A percentile compares a stretch with the other conserved stretches of the same genome.
phyloP scores from a whole-genome alignment of 805 yeast genomes.

The Jamesozyma jinghongensis region DNA sequence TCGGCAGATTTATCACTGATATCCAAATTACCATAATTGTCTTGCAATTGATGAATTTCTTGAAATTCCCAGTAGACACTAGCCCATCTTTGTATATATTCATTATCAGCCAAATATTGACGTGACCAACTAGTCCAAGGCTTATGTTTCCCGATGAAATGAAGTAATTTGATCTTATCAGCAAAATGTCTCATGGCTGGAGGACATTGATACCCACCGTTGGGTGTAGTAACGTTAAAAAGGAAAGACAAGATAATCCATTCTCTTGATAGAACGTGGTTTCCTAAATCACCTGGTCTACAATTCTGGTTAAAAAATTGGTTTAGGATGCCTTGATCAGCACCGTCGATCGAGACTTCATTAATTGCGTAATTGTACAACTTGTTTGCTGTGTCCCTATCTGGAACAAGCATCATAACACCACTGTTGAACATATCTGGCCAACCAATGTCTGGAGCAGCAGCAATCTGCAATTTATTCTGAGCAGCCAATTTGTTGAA shows the following conservation, averaged over 20 bases:
- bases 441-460: constrained; percentile 83
- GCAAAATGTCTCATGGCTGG: constrained; percentile 58
- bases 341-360: constrained; percentile 61
- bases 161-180: constrained; percentile 40
- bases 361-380: constrained; percentile 30
- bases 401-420: constrained; percentile 53
- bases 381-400: constrained; percentile 32
- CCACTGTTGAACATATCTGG: constrained; percentile 87
- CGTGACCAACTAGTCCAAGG: constrained; percentile 39
- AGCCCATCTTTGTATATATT: constrained; percentile 14
- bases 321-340: constrained; percentile 85
- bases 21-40: constrained; percentile 1
- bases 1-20: background rate
- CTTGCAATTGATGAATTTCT: background rate
- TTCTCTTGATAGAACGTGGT: constrained; percentile 3
- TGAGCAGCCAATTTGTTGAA: constrained; percentile 18
- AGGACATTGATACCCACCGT: constrained; percentile 56
- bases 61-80: constrained; percentile 12
- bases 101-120: constrained; percentile 3
- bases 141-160: constrained; percentile 56
- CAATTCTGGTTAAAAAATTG: constrained; percentile 47
- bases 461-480: constrained; percentile 30
- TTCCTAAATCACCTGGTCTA: background rate
- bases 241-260: constrained; percentile 75
- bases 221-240: constrained; percentile 72